Evolutionary conservation across 768 basidiomycete species (phyloP), one percentile per base, ranked within the genome.

Genomic region (Rhodotorula diobovata): DNA sequence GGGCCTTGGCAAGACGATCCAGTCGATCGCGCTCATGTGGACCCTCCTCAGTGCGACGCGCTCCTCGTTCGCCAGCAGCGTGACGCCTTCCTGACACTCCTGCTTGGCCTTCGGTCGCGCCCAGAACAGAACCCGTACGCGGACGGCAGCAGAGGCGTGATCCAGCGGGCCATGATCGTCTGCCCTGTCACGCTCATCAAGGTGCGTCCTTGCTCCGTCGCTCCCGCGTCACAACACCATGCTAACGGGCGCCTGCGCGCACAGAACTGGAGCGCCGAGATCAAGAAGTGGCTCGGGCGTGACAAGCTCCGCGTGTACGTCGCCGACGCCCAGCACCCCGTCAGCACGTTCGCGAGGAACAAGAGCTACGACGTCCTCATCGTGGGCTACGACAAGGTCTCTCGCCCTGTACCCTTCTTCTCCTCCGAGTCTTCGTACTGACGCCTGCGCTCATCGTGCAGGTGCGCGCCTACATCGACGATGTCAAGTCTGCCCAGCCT

Each of bases 211-310:
- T 3, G 4, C 9, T 18, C 45, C 21, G 34, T 55, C 37, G 10
- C 18, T 37, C 41, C 37, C 54, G 51, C 14, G 12, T 16, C 39
- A 9, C 10, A 20, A 21, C 1, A 25, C 20, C 30, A 0, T 34
- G 41, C 7, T 6, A 39, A 43, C 41, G 41, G 6, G 41, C 41
- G 2, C 41, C 12, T 15, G 41, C 6, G 18, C 41, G 41, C 28
- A 1, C 78, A 95, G 88, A 98, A 97, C 78, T 99, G 96, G 96
- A 89, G 87, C 79, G 88, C 87, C 53, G 96, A 99, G 80, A 93
- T 99, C 78, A 85, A 89, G 76, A 98, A 98, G 82, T 99, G 96
- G 94, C 87, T 83, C 83, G 63, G 78, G 83, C 32, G 82, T 25
- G 68, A 83, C 41, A 48, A 86, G 18, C 76, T 89, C 6, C 83